phyloP scores from a whole-genome alignment of 169 alveolate species.

The Cryptosporidium felis region DNA sequence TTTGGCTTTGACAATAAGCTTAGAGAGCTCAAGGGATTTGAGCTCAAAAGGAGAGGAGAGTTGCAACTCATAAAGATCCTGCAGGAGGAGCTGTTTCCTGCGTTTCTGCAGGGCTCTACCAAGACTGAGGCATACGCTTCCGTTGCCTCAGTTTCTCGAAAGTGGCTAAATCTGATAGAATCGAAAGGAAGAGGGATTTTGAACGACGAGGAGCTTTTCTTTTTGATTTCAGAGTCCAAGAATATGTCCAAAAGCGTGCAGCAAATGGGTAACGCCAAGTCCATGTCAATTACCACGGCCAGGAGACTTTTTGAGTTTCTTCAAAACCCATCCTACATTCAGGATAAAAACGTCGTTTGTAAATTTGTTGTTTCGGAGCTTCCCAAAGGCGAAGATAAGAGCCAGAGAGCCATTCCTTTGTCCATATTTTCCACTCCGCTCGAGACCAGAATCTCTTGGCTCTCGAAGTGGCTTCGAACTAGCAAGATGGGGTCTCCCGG shows the following conservation, averaged over 20 bases:
- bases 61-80: slow-evolving; percentile 94
- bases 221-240: slow-evolving; percentile 90
- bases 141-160: slow-evolving; percentile 92
- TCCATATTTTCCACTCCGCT: slow-evolving; percentile 87
- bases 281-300: slow-evolving; percentile 94
- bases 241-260: slow-evolving; percentile 88
- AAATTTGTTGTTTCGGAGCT: slow-evolving; percentile 90
- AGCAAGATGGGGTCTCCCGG: slow-evolving; percentile 81
- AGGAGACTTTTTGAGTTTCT: slow-evolving; percentile 91
- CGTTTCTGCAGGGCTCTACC: slow-evolving; percentile 91
- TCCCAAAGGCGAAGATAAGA: slow-evolving; percentile 92
- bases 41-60: slow-evolving; percentile 98
- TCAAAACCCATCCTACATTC: slow-evolving; percentile 83
- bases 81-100: slow-evolving; percentile 95
- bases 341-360: slow-evolving; percentile 85
- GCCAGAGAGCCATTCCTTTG: slow-evolving; percentile 96
- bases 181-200: slow-evolving; percentile 87
- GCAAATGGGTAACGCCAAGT: slow-evolving; percentile 92
- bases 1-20: slow-evolving; percentile 90
- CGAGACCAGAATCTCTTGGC: slow-evolving; percentile 79
- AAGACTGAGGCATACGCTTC: slow-evolving; percentile 93
- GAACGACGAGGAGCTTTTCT: slow-evolving; percentile 91
- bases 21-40: slow-evolving; percentile 96
- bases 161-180: slow-evolving; percentile 91
- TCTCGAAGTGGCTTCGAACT: slow-evolving; percentile 84